Percentiles rank a stretch among this genome's conserved stretches.
Evolutionary conservation across 2,329 filamentous ascomycete species (phyloP).

Genomic region (Colletotrichum graminicola): DNA sequence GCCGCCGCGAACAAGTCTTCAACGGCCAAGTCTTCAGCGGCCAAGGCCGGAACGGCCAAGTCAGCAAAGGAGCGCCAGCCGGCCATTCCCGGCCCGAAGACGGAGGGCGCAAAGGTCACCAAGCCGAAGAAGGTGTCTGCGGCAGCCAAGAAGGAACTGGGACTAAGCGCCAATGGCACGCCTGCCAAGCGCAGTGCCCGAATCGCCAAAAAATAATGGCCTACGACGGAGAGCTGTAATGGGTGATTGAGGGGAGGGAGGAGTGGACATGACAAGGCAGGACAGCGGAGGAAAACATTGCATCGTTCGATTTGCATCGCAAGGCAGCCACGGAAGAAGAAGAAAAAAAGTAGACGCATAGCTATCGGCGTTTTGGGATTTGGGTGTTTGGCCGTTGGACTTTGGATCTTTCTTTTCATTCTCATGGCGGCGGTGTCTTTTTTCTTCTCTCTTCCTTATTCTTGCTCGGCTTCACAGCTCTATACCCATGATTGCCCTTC

Average conservation of each 20-base stretch:
- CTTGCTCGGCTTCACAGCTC: background rate
- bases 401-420: background rate
- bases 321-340: background rate
- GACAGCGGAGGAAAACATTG: background rate
- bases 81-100: conserved; percentile 43
- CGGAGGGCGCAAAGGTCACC: conserved; percentile 49
- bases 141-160: conserved; percentile 35
- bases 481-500: conserved; percentile 19
- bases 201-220: conserved; percentile 24
- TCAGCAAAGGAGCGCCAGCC: conserved; percentile 28
- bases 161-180: conserved; percentile 35
- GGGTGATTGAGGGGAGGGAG: background rate
- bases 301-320: conserved; percentile 8
- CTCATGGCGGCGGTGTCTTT: conserved; percentile 2
- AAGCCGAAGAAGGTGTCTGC: conserved; percentile 43
- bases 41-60: conserved; percentile 16
- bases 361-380: conserved; percentile 12
- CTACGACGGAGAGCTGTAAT: background rate
- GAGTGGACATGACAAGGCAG: background rate
- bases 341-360: background rate
- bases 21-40: background rate
- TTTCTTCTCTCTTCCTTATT: background rate
- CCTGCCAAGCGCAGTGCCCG: conserved; percentile 34
- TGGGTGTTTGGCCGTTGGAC: too few species aligned
- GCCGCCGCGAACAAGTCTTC: background rate